Percentiles rank a stretch among this genome's conserved stretches.
Conservation (phyloP, 2,329 filamentous ascomycete genomes). For the Apiospora hydei region DNA sequence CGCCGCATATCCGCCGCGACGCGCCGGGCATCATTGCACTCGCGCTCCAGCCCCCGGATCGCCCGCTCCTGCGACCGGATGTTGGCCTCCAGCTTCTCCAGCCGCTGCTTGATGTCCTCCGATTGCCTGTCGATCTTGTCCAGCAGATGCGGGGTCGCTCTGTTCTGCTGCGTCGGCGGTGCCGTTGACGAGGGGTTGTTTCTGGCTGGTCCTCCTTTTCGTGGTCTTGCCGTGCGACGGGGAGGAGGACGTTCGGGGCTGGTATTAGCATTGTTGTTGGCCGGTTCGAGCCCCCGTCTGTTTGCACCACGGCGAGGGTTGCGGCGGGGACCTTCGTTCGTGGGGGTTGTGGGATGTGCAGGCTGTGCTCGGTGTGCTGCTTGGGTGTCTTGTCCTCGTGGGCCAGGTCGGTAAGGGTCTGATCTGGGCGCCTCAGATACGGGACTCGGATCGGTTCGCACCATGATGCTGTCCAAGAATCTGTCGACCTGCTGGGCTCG, state of each 20-base stretch:
- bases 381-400: background rate
- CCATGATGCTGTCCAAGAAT: background rate
- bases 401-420: background rate
- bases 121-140: background rate
- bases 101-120: background rate
- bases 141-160: background rate
- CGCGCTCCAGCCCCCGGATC: background rate
- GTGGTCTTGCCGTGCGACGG: background rate
- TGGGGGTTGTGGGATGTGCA: background rate
- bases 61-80: background rate
- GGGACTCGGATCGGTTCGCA: background rate
- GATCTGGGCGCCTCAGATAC: background rate
- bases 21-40: background rate
- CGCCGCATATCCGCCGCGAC: background rate
- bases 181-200: no score
- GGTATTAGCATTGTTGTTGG: background rate
- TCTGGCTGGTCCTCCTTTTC: background rate
- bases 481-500: background rate
- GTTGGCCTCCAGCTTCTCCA: background rate
- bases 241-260: background rate
- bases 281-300: no score
- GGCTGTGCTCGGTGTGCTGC: background rate
- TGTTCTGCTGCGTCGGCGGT: background rate
- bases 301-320: background rate
- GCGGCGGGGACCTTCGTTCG: background rate